Evolutionary conservation across 2,329 filamentous ascomycete genomes (phyloP), one percentile per base, ranked within the genome.

Genomic region (Sclerotinia subarctica): DNA sequence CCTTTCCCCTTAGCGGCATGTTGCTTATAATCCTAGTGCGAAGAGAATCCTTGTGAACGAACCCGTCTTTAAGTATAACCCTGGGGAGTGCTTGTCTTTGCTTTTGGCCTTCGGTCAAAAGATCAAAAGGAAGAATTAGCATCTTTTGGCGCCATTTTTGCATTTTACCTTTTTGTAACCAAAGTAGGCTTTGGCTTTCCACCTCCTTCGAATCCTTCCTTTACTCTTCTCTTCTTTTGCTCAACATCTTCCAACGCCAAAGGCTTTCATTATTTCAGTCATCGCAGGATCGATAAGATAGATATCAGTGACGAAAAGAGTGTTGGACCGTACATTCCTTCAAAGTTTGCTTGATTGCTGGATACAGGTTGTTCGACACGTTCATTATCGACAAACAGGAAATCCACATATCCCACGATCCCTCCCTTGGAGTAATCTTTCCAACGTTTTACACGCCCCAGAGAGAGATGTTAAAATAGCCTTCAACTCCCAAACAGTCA

Each of bases 331-430:
- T 74, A 72, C 74, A 65, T 71, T 74, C 69, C 67, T 72, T 70
- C 68, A 46, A 32, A 44, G 62, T 38, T 49, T 66, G 53, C 64
- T 66, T 66, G 54, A 64, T 68, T 49, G 58, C 58, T 67, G 73
- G 69, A 73, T 71, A 66, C 71, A 71, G 72, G 70, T 71, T 74
- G 74, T 75, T 74, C 71, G 68, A 72, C 56, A 68, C 72, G 69
- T 64, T 75, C 73, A 68, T 73, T 76, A 71, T 74, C 72, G 71
- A 71, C 69, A 74, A 66, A 69, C 67, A 44, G 32, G 32, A 52
- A n/a, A 59, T 52, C 53, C 63, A 66, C 42, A 60, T n/a, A 60
- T 59, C 63, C 42, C 63, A 59, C 42, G 24, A 66, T 66, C 53
- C 64, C 46, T 66, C 47, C 54, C 54, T 53, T 35, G 35, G 11